Base-by-base conservation (phyloP, 208 protist species). In the Naegleria gruberi region DNA sequence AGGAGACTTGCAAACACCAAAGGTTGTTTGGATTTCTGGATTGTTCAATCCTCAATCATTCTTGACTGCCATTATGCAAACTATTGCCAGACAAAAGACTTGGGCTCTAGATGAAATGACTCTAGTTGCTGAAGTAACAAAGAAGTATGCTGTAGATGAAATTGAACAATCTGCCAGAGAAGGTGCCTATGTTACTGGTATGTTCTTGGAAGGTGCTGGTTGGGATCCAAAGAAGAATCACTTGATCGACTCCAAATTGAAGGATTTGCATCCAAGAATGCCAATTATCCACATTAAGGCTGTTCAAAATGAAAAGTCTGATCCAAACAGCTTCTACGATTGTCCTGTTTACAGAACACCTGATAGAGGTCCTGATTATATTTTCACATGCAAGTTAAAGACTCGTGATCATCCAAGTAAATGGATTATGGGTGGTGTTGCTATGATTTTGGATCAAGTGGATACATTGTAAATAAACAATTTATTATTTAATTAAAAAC, bases 41-140 rank as follows among this genome's bases (percentile, higher is more conserved):
- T 97, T 98, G 93, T 99, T 99, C 94, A 99, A 99, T 93, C 98
- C 98, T 51, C 98, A 99, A 97, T 98, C 98, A 10, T 99, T 99
- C 95, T 92, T 99, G 12, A 99, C 98, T 37, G 98, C 98, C 90
- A 98, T 99, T 87, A 98, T 99, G 97, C 98, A 99, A 93, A 97
- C 96, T 10, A 99, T 97, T 8, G 98, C 98, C 5, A 98, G 98
- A 91, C 95, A 97, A 88, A 99, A 99, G 95, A 96, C 96, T 91
- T 98, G 97, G 92, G 96, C 98, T 86, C 95, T 99, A 19, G 98
- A 99, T 93, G 96, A 97, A 92, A 98, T 98, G 97, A 92, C 97
- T 23, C 92, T 98, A 30, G 96, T 97, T 47, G 93, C 97, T 82
- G 97, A 98, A 93, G 96, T 98, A 10, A 93, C 97, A 73, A 99